phyloP scores from a whole-genome alignment of 257 asterid species.

The Solanum acaule region DNA sequence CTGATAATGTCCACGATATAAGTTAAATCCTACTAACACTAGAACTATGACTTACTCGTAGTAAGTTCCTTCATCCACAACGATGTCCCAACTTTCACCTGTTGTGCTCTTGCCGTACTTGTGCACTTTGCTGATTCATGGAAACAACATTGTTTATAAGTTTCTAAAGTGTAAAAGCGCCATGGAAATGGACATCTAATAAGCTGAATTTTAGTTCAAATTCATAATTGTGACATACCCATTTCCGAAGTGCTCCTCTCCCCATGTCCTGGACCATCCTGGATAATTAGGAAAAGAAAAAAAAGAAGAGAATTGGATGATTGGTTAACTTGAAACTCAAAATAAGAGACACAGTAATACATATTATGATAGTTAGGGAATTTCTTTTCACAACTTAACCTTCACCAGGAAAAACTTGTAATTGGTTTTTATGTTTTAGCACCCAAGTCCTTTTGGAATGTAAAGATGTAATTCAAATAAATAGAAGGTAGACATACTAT shows the following conservation, averaged over 20 bases:
- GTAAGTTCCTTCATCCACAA: conserved; percentile 91
- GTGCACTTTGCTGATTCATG: conserved; percentile 81
- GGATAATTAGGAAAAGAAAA: neutral
- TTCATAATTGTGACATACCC: conserved; percentile 40
- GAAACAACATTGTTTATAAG: neutral
- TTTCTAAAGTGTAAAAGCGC: neutral
- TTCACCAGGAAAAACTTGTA: neutral
- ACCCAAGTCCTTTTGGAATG: neutral
- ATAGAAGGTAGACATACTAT: conserved; percentile 38
- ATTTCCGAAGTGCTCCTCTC: conserved; percentile 98
- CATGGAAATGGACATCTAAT: neutral
- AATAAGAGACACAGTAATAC: neutral
- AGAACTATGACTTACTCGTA: conserved; percentile 54
- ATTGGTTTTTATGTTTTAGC: neutral
- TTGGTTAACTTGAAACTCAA: neutral
- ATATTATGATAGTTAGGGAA: neutral
- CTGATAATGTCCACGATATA: neutral
- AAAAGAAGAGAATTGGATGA: neutral
- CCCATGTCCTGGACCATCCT: conserved; percentile 99
- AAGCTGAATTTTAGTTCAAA: neutral
- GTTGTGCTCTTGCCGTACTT: conserved; percentile 96
- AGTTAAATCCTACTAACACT: neutral
- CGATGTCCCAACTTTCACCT: conserved; percentile 98
- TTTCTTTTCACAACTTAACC: neutral
- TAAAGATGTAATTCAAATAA: neutral